Base-by-base conservation (phyloP, 192 early-diverging fungal species). In the Entophlyctis helioformis region DNA sequence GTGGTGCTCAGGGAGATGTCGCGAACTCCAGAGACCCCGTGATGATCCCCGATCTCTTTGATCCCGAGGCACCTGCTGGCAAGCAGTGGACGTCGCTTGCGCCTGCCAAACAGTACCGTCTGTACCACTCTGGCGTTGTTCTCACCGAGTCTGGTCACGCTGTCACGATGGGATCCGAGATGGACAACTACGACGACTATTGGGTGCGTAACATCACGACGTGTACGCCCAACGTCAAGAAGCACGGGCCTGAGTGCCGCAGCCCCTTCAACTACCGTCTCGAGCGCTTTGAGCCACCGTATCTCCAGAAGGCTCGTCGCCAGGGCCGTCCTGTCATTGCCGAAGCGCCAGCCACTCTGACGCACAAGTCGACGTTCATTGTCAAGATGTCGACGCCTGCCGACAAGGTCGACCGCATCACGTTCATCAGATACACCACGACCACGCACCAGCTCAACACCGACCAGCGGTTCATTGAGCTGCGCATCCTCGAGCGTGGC, bases 161-260 rank as follows among this genome's bases (percentile, higher is more conserved):
- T 2, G 36, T 58, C 31, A 63, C 63, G 3, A 53, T 45, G 2
- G 63, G 63, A 24, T 39, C 21, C 18, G 63, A 66, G 35, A 62
- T 62, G 63, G 25, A 45, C n/a, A 66, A 66, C 46, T 63, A 53
- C 28, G 19, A 48, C 11, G 63, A 66, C 35, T 52, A 45, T n/a
- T n/a, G n/a, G n/a, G n/a, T n/a, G n/a, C n/a, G n/a, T n/a, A n/a
- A n/a, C n/a, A n/a, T n/a, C n/a, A n/a, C n/a, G 18, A 20, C 11
- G 6, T 11, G 20, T 20, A 20, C 39, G 39, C 8, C 33, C 15
- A 11, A 11, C 33, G 33, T 34, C 15, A 34, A 34, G 15, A 8
- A 15, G 15, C n/a, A n/a, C n/a, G n/a, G n/a, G n/a, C n/a, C n/a
- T n/a, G 39, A 11, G 20, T 55, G 53, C 36, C 6, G 2, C 21